These are phyloP conservation scores for Erythrophleum fordii DNA, from an alignment of 306 rosid genomes.

Conservation along the genomic window DNA sequence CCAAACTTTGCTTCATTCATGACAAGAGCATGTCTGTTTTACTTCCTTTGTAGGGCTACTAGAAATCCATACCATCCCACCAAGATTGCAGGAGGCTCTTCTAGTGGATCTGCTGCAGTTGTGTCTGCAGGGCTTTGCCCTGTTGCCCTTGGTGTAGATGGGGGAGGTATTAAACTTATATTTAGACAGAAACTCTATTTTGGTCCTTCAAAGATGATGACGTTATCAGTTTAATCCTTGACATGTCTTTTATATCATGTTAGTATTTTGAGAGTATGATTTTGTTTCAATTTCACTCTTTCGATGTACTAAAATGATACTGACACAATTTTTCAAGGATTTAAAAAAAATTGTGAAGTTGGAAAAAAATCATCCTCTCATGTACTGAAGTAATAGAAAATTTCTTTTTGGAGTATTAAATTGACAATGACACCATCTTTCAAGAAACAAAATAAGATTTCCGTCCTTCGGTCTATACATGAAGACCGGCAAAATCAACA, in stretches of 20 bases:
- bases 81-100: constrained; percentile 88
- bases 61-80: constrained; percentile 76
- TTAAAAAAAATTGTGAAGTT: no score
- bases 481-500: not conserved
- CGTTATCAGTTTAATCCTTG: not conserved
- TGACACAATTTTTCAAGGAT: not conserved
- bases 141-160: constrained; percentile 93
- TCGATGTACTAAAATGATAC: not conserved
- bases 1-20: constrained; percentile 12
- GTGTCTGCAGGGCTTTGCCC: constrained; percentile 96
- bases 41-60: constrained; percentile 56
- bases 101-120: constrained; percentile 95
- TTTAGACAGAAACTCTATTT: not conserved
- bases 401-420: not conserved
- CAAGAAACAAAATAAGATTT: not conserved
- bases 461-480: not conserved
- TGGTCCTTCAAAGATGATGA: no score
- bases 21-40: constrained; percentile 25
- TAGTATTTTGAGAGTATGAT: not conserved
- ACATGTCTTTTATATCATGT: not conserved
- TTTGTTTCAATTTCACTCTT: not conserved
- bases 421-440: not conserved
- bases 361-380: no score
- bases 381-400: no score
- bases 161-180: constrained; percentile 72